Conservation (phyloP, 148 eudicot species). For the Rhododendron ferrugineum region DNA sequence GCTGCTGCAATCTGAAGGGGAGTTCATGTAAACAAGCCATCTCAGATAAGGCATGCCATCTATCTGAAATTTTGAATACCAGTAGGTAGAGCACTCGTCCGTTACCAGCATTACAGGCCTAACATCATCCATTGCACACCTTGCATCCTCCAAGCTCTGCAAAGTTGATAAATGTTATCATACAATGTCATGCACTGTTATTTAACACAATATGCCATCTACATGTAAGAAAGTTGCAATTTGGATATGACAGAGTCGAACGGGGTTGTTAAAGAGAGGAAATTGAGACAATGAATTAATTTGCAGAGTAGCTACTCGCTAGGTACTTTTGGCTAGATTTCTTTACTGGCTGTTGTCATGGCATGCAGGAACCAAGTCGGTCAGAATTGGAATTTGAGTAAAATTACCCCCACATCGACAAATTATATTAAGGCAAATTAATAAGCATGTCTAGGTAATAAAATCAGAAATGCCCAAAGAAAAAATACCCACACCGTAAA, state of each 20-base stretch:
- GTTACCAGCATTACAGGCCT: slow-evolving; percentile 63
- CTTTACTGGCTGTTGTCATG: not conserved
- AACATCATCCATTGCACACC: slow-evolving; percentile 53
- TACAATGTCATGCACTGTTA: not conserved
- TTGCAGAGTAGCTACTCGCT: not conserved
- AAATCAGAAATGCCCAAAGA: not conserved
- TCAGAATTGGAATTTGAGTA: not conserved
- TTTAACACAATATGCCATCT: not conserved
- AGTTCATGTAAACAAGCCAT: slow-evolving; percentile 56
- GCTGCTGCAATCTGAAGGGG: slow-evolving; percentile 16
- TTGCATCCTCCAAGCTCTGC: slow-evolving; percentile 77
- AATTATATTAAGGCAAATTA: not conserved
- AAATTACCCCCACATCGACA: not conserved
- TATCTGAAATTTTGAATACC: slow-evolving; percentile 50
- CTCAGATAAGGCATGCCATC: slow-evolving; percentile 28
- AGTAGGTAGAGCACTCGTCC: slow-evolving; percentile 38
- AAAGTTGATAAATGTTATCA: not conserved
- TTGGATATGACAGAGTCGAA: not conserved
- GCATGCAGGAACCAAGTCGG: not conserved
- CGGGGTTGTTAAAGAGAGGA: not conserved
- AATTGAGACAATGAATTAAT: not conserved
- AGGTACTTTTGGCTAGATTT: not conserved
- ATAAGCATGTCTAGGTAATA: not conserved
- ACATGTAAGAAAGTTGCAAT: not conserved
- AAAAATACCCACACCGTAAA: not conserved